These are phyloP conservation scores for Zygosaccharomyces pseudobailii DNA, from an alignment of 1,139 yeast species.

Conservation along the genomic window DNA sequence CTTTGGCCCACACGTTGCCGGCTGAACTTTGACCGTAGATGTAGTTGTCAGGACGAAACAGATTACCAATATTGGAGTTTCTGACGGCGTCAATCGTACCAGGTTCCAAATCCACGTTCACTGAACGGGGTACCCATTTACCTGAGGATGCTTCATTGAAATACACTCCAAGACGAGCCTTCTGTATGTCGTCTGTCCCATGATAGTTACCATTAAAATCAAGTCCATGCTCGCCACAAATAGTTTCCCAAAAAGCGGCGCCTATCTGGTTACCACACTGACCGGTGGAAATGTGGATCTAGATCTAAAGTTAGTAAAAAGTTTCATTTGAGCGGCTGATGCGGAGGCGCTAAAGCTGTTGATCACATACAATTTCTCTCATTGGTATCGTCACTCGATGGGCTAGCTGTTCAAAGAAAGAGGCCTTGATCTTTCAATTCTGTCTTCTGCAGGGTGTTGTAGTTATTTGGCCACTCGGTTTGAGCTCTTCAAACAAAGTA, in stretches of 20 bases:
- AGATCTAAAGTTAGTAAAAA: conserved; percentile 8
- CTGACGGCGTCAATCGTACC: conserved; percentile 86
- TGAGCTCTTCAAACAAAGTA: background rate
- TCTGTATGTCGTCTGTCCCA: conserved; percentile 65
- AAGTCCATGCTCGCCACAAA: conserved; percentile 94
- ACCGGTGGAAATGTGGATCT: conserved; percentile 91
- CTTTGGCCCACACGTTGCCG: conserved; percentile 95
- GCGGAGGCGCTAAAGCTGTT: background rate
- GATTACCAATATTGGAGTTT: conserved; percentile 68
- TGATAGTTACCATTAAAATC: conserved; percentile 77
- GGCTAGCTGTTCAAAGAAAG: background rate
- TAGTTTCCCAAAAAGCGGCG: conserved; percentile 97
- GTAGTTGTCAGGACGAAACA: conserved; percentile 87
- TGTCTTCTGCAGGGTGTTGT: background rate
- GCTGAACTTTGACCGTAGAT: conserved; percentile 89
- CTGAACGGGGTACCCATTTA: conserved; percentile 90
- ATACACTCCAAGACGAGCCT: conserved; percentile 38
- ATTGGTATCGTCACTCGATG: conserved; percentile 25
- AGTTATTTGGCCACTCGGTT: conserved; percentile 1
- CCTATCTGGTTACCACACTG: conserved; percentile 99
- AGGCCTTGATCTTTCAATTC: conserved; percentile 1
- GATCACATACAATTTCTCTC: conserved; percentile 58
- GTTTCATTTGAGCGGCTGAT: background rate
- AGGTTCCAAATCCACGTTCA: conserved; percentile 87
- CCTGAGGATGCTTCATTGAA: conserved; percentile 71